These are phyloP conservation scores for Cladosporium sp. DNA, from an alignment of 2,329 filamentous ascomycete species.

Conservation along the genomic window DNA sequence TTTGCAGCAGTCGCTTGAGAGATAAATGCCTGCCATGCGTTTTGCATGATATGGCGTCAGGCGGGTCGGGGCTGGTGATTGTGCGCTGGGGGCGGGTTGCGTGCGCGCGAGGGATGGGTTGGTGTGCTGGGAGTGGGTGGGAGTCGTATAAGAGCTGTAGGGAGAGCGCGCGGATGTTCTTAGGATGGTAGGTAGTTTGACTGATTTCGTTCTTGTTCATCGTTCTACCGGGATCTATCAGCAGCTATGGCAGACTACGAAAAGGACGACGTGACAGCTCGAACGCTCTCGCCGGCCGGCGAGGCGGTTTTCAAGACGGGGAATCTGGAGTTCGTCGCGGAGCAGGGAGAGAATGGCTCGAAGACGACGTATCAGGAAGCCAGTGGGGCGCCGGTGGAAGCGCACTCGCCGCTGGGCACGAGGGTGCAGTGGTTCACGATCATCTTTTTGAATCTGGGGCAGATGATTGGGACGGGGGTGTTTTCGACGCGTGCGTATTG, in stretches of 20 bases:
- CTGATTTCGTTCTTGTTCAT: neutral
- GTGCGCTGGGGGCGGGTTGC: neutral
- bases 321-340: slow-evolving; percentile 38
- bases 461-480: slow-evolving; percentile 52
- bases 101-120: slow-evolving; percentile 1
- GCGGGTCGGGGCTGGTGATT: neutral
- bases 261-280: slow-evolving; percentile 6
- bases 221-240: neutral
- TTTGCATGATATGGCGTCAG: slow-evolving; percentile 2
- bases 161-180: neutral
- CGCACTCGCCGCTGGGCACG: slow-evolving; percentile 53
- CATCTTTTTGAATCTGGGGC: slow-evolving; percentile 55
- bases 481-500: slow-evolving; percentile 52
- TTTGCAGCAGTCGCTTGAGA: neutral
- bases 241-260: slow-evolving; percentile 3
- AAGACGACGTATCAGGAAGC: slow-evolving; percentile 54
- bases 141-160: neutral
- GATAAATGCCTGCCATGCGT: neutral
- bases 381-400: slow-evolving; percentile 56
- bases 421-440: slow-evolving; percentile 49
- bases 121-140: neutral
- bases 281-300: slow-evolving; percentile 4
- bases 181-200: neutral
- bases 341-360: slow-evolving; percentile 45
- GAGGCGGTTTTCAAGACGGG: slow-evolving; percentile 27